phyloP scores from a whole-genome alignment of 768 basidiomycete species.

The Mycena filopes region DNA sequence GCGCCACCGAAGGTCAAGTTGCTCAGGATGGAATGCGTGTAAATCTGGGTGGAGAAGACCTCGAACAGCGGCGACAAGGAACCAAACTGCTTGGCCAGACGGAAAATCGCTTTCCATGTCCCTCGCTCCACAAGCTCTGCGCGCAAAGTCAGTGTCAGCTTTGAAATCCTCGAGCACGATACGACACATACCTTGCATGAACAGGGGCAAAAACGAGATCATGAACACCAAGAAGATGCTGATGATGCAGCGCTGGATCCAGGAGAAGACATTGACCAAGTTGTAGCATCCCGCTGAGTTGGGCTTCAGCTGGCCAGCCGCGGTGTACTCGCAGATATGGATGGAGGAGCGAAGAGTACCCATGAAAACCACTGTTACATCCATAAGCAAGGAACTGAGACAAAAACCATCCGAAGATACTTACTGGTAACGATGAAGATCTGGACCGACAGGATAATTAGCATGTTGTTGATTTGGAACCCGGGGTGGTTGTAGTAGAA shows the following conservation, averaged over 20 bases:
- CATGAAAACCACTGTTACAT: conserved; percentile 84
- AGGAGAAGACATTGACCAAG: conserved; percentile 89
- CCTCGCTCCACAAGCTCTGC: conserved; percentile 96
- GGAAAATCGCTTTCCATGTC: conserved; percentile 89
- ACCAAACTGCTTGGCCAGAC: conserved; percentile 92
- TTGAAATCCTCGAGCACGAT: conserved; percentile 27
- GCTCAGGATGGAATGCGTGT: conserved; percentile 96
- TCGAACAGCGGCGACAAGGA: conserved; percentile 97
- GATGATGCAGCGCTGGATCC: conserved; percentile 96
- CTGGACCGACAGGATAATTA: conserved; percentile 97
- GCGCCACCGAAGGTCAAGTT: conserved; percentile 99
- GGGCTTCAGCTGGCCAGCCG: conserved; percentile 77
- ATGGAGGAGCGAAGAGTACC: conserved; percentile 90
- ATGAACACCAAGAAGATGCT: conserved; percentile 99
- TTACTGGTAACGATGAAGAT: conserved; percentile 91
- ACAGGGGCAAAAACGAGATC: conserved; percentile 94
- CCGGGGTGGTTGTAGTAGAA: conserved; percentile 99
- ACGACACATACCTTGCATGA: conserved; percentile 82
- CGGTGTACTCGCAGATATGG: conserved; percentile 81
- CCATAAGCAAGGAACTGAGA: conserved; percentile 30
- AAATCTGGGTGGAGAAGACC: conserved; percentile 98
- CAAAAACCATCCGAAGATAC: conserved; percentile 43
- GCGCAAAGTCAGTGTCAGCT: conserved; percentile 21
- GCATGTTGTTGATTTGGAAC: conserved; percentile 99
- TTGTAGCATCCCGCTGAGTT: conserved; percentile 94